Base-by-base conservation (phyloP, 176 grass and related monocot species). In the Bolboschoenus planiculmis region DNA sequence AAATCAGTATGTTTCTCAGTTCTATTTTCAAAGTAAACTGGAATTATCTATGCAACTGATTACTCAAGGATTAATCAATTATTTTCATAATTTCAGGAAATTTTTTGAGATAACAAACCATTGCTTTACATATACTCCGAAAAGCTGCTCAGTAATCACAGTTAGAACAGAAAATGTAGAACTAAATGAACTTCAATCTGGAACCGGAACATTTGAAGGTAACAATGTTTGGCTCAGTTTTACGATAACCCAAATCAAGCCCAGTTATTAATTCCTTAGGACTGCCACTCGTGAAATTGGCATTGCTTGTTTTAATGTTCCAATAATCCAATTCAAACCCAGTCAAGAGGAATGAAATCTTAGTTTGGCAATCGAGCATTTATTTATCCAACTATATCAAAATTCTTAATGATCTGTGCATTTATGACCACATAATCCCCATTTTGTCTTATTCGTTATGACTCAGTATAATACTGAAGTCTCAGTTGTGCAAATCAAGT, bases 61-160 rank as follows among this genome's bases (percentile, higher is more conserved):
- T 16, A 33, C 8, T 68, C 36, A 34, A 81, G 9, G 9, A 43
- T 30, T 56, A 72, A 44, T 66, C 27, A 23, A 20, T 76, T 53
- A 9, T n/a, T 57, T 60, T 80, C 11, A 10, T 37, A 1, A 18
- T 76, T 56, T 15, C 53, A 99, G 96, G 86, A 93, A 68, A 55
- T 87, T 88, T 35, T 93, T 87, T 37, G 89, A 95, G 86, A 92
- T 87, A 56, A 84, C 85, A 58, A 99, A 56, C 33, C 88, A 99
- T 82, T 95, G 96, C 70, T 91, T 91, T 67, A 86, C 87, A 78
- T 82, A 93, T 88, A 84, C 92, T 68, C 92, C 96, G 0, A 87
- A 78, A 81, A 86, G 57, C 64, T 99, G 92, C 51, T 93, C 96
- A 8, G 91, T 99, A 4, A 83, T 99, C 54, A 91, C 89, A 15